Base-by-base conservation (phyloP, 768 basidiomycete genomes). In the Mycena leptocephala region DNA sequence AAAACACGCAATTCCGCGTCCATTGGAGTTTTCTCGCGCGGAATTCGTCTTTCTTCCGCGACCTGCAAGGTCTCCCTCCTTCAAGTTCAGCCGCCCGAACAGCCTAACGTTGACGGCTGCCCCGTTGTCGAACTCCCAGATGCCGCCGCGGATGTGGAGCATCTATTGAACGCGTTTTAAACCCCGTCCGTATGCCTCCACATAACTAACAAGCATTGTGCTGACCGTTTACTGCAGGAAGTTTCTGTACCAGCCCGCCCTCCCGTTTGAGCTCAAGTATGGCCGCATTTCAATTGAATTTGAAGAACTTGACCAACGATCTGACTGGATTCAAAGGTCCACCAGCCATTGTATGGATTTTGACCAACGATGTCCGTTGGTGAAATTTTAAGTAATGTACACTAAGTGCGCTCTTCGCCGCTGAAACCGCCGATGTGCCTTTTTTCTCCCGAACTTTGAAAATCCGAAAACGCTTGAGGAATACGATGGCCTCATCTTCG, bases 1-100 rank as follows among this genome's bases (percentile, higher is more conserved):
- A 48, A 10, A 20, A 43, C 46, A 64, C 37, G 3, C 69, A 76
- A 70, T 76, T 76, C 16, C 61, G 70, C 24, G 74, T 76, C 28
- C 75, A 71, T 22, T 72, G 62, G 62, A 39, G 70, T 26, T 16
- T 76, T 1, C 62, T 76, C 24, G 4, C 53, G 9, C n/a, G 9
- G 13, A 51, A 58, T 33, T 71, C 70, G 2, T 28, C 39, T 2
- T 55, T 72, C 24, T 76, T 76, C 32, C 37, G 56, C 5, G 70
- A 67, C 63, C 43, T 72, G 65, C 70, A 46, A 6, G 24, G 32
- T 6, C 28, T 76, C 3, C 70, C 69, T 14, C 74, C 64, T 20
- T 64, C 74, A 2, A n/a, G n/a, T 32, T n/a, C n/a, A n/a, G n/a
- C n/a, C n/a, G n/a, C n/a, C 41, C 22, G 75, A 76, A 6, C 66